phyloP scores from a whole-genome alignment of 805 yeast genomes.

The Ogataea polymorpha region DNA sequence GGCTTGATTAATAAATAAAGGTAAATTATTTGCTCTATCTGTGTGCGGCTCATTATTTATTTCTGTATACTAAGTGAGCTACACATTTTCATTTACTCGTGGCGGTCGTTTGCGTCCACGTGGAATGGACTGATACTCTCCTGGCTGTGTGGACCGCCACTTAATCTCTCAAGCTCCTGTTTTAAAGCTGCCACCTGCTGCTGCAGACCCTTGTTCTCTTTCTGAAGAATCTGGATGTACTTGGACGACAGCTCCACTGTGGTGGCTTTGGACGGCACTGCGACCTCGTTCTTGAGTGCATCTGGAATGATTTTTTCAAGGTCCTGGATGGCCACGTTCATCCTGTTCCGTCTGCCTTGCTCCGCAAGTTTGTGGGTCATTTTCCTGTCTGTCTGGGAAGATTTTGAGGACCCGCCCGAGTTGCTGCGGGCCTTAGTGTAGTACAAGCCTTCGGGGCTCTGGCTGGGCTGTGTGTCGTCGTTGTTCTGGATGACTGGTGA shows the following conservation, averaged over 20 bases:
- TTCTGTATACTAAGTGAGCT: neutral
- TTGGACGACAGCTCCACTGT: conserved; percentile 86
- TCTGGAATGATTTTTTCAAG: conserved; percentile 68
- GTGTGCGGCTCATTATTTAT: conserved; percentile 4
- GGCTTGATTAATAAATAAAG: neutral
- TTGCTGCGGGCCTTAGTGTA: conserved; percentile 2
- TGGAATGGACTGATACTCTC: conserved; percentile 21
- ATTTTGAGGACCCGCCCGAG: conserved; percentile 11
- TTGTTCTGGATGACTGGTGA: conserved; percentile 17
- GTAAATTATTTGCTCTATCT: conserved; percentile 1
- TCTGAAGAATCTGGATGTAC: conserved; percentile 53
- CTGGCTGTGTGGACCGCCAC: conserved; percentile 1
- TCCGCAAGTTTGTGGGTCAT: conserved; percentile 89
- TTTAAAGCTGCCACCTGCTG: conserved; percentile 38
- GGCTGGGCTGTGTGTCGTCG: conserved; percentile 8
- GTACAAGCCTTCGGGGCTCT: neutral
- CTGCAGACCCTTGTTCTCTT: conserved; percentile 35
- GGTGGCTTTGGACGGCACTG: conserved; percentile 87
- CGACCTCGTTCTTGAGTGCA: conserved; percentile 48
- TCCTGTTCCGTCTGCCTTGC: conserved; percentile 91
- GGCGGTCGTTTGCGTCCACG: conserved; percentile 11
- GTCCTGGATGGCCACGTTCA: conserved; percentile 83
- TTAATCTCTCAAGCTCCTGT: conserved; percentile 14
- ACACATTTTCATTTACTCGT: conserved; percentile 2
- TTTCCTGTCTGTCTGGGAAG: conserved; percentile 43